Evolutionary conservation across 331 rosid genomes (phyloP).

Genomic region (Acacia concinna): DNA sequence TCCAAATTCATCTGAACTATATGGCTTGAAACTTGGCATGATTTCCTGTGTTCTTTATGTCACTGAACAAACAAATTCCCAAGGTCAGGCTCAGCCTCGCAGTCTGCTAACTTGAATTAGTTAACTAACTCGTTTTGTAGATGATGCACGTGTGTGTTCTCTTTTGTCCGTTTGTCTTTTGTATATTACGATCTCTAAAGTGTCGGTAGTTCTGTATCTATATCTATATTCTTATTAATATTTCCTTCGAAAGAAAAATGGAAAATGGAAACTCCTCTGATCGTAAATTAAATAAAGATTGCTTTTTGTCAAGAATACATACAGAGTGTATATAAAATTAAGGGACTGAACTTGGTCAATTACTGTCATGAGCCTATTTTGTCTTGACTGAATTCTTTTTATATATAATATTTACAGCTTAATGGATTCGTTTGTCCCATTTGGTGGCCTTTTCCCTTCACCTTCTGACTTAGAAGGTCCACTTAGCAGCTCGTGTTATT

Average conservation of each 20-base stretch:
- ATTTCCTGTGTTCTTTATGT: background rate
- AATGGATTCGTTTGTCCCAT: slow-evolving; percentile 93
- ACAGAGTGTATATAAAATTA: background rate
- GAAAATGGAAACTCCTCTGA: background rate
- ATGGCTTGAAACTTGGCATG: background rate
- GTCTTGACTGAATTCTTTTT: slow-evolving; percentile 31
- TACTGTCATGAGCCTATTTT: background rate
- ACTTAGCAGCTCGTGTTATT: slow-evolving; percentile 45
- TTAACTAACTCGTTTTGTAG: background rate
- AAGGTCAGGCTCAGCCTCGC: background rate
- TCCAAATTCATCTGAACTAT: background rate
- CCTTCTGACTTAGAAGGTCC: slow-evolving; percentile 68
- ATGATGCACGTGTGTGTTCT: background rate
- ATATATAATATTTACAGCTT: slow-evolving; percentile 59
- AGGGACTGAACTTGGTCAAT: background rate
- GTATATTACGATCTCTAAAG: background rate
- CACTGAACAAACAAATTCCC: background rate
- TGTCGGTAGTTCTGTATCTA: background rate
- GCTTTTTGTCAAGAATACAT: background rate
- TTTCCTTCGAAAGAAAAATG: background rate
- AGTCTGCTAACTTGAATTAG: background rate
- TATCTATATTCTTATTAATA: background rate
- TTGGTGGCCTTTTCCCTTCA: slow-evolving; percentile 91
- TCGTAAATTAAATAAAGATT: background rate
- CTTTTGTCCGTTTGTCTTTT: background rate